Base-by-base conservation (phyloP, 2,329 filamentous ascomycete species). In the Fusarium chuoi region DNA sequence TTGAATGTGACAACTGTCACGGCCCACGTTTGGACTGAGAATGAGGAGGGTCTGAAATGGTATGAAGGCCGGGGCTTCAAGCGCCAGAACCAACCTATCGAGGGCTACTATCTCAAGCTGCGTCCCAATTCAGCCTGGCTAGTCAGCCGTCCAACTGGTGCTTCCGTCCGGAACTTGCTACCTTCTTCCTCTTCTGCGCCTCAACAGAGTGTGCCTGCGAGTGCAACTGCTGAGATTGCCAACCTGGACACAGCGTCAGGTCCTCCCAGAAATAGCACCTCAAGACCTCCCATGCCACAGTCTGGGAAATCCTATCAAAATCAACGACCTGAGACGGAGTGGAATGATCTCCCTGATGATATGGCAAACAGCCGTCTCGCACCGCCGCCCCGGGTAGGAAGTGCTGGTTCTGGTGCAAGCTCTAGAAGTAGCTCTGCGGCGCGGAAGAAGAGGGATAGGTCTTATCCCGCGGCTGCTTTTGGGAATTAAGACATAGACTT, bases 11-110 rank as follows among this genome's bases (percentile, higher is more conserved):
- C 74, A 41, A 76, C 84, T 48, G 83, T 91, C 22, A 92, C 89
- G 73, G 91, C 91, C 9, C 91, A 93, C 79, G 91, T 92, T 22
- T 93, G 91, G 91, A 90, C 90, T 17, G 86, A 90, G 67, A 92
- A 92, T 78, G 85, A 87, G 6, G 90, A 92, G 26, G 91, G 87
- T 1, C 81, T 92, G 69, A 84, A 84, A 65, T 93, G 91, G 90
- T 93, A 93, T 81, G 77, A 83, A 38, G 84, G 85, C 30, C 85
- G 89, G 15, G 89, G 89, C 6, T 93, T 93, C 78, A 76, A 78
- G 65, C 83, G 84, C 57, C 83, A 86, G 55, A 84, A 83, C 20
- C 76, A 84, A 41, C 83, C 85, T n/a, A 79, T 91, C 15, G 79
- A 84, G 39, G 87, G 87, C 6, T 93, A 93, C 79, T 93, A 93